Evolutionary conservation across 2,329 filamentous ascomycete species (phyloP), one percentile per base, ranked within the genome.

Genomic region (Fusarium illudens): DNA sequence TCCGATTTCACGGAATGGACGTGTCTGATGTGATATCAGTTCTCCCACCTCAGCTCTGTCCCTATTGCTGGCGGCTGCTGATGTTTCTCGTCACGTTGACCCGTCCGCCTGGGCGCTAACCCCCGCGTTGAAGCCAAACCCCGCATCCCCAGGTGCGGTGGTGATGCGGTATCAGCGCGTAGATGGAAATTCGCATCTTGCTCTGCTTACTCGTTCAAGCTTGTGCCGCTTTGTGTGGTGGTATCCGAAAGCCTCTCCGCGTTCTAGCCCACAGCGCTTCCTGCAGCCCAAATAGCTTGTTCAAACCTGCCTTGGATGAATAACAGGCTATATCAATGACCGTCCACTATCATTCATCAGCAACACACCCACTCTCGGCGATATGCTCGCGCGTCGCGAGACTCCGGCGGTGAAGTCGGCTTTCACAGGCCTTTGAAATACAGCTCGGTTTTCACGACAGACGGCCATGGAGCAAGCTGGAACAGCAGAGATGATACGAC

Each of bases 141-240:
- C 72, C 72, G 71, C 72, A 74, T 72, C 70, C 59, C 46, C 51
- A 44, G 48, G 57, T 44, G 39, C 55, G 55, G 52, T 59, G 42
- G 62, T 60, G 37, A 71, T 39, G 72, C 72, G 72, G 72, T 64
- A 74, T 74, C 72, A 74, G 72, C 72, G 72, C 72, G 69, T 74
- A 73, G 64, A 62, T 62, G 48, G 54, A 65, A 74, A 70, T 67
- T 63, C 37, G 44, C 51, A 20, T 52, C 39, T 42, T 57, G 52
- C 56, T 60, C 32, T 62, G 36, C 39, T 56, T 46, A 32, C 34
- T 27, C 22, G 6, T 27, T 44, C 39, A 6, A 44, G 39, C 22
- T 61, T 49, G 55, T 60, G 62, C 54, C 34, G 17, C 59, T 48
- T 54, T 53, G 48, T 37, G 37, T 53, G 62, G 65, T 48, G 33